Conservation (phyloP, 2,329 filamentous ascomycete species). For the Paecilomyces fulvus region DNA sequence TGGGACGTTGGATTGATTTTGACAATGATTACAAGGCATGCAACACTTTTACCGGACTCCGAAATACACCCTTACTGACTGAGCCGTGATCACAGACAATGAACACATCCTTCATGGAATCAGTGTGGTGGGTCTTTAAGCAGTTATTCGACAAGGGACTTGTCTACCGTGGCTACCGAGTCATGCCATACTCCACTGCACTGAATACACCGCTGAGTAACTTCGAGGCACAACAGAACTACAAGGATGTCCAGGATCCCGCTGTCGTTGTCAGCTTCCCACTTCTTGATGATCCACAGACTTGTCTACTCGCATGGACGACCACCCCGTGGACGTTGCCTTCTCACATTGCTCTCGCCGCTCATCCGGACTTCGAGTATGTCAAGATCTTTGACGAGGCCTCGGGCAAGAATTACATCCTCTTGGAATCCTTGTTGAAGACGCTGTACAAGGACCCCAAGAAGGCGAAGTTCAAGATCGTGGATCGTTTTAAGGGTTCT, state of each 20-base stretch:
- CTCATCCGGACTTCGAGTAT: constrained; percentile 77
- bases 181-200: constrained; percentile 92
- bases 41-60: neutral
- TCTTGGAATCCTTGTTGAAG: constrained; percentile 70
- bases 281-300: constrained; percentile 65
- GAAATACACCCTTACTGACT: constrained; percentile 1
- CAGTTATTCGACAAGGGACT: constrained; percentile 80
- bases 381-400: constrained; percentile 77
- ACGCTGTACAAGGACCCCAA: constrained; percentile 92
- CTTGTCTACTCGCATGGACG: constrained; percentile 75
- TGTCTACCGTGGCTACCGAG: constrained; percentile 82
- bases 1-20: constrained; percentile 96
- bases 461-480: constrained; percentile 82
- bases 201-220: constrained; percentile 85
- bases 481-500: constrained; percentile 71
- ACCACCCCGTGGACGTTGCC: constrained; percentile 84
- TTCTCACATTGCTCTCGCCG: constrained; percentile 68
- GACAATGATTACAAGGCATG: constrained; percentile 88
- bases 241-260: constrained; percentile 86
- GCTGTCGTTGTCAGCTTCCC: constrained; percentile 85
- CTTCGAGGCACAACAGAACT: constrained; percentile 91
- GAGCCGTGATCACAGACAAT: constrained; percentile 55
- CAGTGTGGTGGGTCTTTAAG: constrained; percentile 95
- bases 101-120: constrained; percentile 93
- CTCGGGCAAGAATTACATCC: constrained; percentile 73